Base-by-base conservation (phyloP, 371 early-diverging fungal genomes). In the Fennellomyces sp. region DNA sequence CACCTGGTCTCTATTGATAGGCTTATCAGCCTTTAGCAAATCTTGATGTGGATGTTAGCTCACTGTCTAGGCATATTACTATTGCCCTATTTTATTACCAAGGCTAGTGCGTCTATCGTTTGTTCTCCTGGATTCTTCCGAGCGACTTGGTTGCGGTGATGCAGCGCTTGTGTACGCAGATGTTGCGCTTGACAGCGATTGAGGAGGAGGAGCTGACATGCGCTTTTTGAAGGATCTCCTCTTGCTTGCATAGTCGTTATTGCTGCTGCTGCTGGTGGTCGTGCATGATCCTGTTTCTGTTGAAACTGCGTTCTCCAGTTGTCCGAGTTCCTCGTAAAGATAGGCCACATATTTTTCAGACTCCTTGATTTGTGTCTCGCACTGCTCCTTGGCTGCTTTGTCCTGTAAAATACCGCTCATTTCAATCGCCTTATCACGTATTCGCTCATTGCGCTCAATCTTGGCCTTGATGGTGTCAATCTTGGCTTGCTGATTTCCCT, bases 1-100 rank as follows among this genome's bases (percentile, higher is more conserved):
- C n/a, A 96, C 87, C 66, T 94, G 93, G 49, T 89, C 89, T n/a
- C 80, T 72, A 7, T 93, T 91, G 56, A 94, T 82, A 2, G 88
- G 82, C 17, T 88, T 89, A 41, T 89, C 88, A n/a, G 88, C 81
- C 63, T 87, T 88, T 50, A 90, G 74, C 63, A 90, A 78, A 64
- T 90, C 91, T 76, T n/a, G n/a, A n/a, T n/a, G n/a, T n/a, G n/a
- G n/a, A n/a, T n/a, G n/a, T n/a, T n/a, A n/a, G n/a, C n/a, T n/a
- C n/a, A n/a, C n/a, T n/a, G n/a, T n/a, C n/a, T n/a, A n/a, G 25
- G 50, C 23, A 13, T 7, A 11, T 15, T 42, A 33, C 19, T 47
- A 53, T 2, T 6, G 13, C 28, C n/a, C 38, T 35, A 38, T 53
- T 15, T 55, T 23, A 29, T 28, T 26, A 8, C 36, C 1, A 8